Percentiles rank a stretch among this genome's conserved stretches.
Conservation (phyloP, 1,139 yeast species). For the Blastobotrys indianensis region DNA sequence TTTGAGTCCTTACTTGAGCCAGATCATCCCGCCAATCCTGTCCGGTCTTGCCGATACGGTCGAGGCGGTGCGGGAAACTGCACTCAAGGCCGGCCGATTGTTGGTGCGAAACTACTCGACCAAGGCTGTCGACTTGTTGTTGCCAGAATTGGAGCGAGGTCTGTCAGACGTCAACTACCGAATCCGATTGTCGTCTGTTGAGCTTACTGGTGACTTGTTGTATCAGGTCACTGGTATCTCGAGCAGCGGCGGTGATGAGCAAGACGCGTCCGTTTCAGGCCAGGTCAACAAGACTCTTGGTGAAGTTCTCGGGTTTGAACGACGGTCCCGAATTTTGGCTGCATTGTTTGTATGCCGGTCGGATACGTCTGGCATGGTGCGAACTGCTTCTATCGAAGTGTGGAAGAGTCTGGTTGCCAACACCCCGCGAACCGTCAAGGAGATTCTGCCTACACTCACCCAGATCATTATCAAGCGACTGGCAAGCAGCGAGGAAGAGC, state of each 20-base stretch:
- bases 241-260: conserved; percentile 37
- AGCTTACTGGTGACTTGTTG: conserved; percentile 91
- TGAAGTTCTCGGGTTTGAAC: conserved; percentile 77
- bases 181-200: conserved; percentile 89
- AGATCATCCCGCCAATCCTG: conserved; percentile 84
- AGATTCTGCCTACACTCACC: conserved; percentile 79
- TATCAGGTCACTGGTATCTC: conserved; percentile 88
- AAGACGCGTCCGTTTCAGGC: conserved; percentile 49
- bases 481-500: conserved; percentile 72
- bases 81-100: conserved; percentile 88
- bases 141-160: conserved; percentile 92
- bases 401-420: conserved; percentile 97
- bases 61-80: conserved; percentile 82
- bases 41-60: conserved; percentile 85
- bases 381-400: conserved; percentile 88
- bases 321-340: conserved; percentile 82
- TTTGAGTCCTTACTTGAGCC: conserved; percentile 80
- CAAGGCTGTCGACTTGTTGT: conserved; percentile 84
- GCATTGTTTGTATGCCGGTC: conserved; percentile 88
- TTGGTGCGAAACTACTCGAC: conserved; percentile 88
- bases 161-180: conserved; percentile 77
- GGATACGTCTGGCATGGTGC: conserved; percentile 80
- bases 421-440: conserved; percentile 94
- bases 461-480: conserved; percentile 72
- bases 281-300: conserved; percentile 64